phyloP scores from a whole-genome alignment of 805 yeast species.

The Kuraishia ogatae region DNA sequence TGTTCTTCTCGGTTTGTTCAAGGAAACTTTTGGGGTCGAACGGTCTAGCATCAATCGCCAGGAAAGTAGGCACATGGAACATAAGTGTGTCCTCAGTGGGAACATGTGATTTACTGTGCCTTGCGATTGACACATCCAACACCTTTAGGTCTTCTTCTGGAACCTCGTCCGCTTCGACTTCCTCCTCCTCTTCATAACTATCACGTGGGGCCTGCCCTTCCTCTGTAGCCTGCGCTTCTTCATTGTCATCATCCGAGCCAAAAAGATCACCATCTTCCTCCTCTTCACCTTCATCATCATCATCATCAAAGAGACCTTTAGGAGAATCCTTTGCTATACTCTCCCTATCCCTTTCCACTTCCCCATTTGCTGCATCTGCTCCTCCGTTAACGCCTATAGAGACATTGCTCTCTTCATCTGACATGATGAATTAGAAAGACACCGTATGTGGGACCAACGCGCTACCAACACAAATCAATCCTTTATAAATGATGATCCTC shows the following conservation, averaged over 20 bases:
- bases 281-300: slow-evolving; percentile 16
- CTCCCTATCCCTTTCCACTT: not conserved
- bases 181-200: slow-evolving; percentile 25
- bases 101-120: slow-evolving; percentile 38
- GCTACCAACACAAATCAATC: no score
- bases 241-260: slow-evolving; percentile 24
- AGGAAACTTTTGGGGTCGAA: slow-evolving; percentile 62
- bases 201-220: slow-evolving; percentile 18
- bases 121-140: slow-evolving; percentile 36
- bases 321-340: not conserved
- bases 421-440: no score
- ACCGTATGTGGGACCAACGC: no score
- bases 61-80: slow-evolving; percentile 73
- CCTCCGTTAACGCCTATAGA: not conserved
- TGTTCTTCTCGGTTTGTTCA: slow-evolving; percentile 31
- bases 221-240: slow-evolving; percentile 12
- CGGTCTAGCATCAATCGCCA: slow-evolving; percentile 77
- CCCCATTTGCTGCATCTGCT: not conserved
- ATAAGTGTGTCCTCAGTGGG: slow-evolving; percentile 24
- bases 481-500: no score
- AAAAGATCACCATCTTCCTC: slow-evolving; percentile 25
- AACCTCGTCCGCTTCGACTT: slow-evolving; percentile 24
- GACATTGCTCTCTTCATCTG: not conserved
- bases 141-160: slow-evolving; percentile 23
- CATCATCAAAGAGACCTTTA: slow-evolving; percentile 2